Evolutionary conservation across 257 asterid genomes (phyloP), one percentile per base, ranked within the genome.

Genomic region (Solanum commersonii): DNA sequence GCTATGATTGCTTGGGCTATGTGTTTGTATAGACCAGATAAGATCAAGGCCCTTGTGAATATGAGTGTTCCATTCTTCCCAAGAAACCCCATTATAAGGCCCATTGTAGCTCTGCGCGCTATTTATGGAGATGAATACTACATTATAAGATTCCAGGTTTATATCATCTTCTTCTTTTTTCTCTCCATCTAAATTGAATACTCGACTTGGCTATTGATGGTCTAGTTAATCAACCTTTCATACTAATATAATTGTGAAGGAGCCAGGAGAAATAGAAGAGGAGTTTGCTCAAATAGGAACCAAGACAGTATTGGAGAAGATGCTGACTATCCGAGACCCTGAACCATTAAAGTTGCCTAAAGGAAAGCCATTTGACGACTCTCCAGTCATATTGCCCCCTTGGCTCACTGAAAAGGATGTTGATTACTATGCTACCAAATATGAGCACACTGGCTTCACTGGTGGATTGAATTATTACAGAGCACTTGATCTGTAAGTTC

Each of bases 401-500:
- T 96, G 98, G 97, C 84, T 95, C 77, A 87, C 94, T 25, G 95
- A 93, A 71, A 90, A 93, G n/a, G 96, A 96, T 67, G 91, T 96
- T 5, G 91, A 93, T 76, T 96, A 96, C 79, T 96, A 93, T 37
- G 92, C 86, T 49, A 85, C 44, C 87, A 93, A 88, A 82, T 95
- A 93, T 87, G 92, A 91, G 85, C 85, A 88, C 84, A 94, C 93
- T 22, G 98, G 99, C 71, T 96, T 95, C 94, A 94, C 95, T 0
- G 99, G 99, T 56, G 97, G 92, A 78, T 65, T 96, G 44, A 96
- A 96, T 89, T 95, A 93, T 90, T 96, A 96, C 84, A 96, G 98
- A 10, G 95, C 97, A 5, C 20, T 92, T 35, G 84, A 85, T 67
- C 20, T 89, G 98, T 94, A 86, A 92, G 95, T 29, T 27, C 59